Percentiles rank a stretch among this genome's conserved stretches.
Conservation (phyloP, 2,329 filamentous ascomycete species). For the Chrysoporthe puriensis region DNA sequence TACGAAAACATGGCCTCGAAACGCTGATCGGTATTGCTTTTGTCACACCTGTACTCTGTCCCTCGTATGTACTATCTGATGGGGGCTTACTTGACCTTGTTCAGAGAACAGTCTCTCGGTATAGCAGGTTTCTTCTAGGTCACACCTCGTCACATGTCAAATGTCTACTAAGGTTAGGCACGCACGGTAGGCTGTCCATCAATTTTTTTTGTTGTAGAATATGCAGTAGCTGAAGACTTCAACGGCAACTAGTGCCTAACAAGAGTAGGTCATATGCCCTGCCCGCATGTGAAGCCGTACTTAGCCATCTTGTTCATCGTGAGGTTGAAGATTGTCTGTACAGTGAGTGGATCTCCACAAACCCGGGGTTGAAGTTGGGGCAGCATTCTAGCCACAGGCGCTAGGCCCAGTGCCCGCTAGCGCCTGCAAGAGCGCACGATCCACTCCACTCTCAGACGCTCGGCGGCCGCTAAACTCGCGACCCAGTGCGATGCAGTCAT, state of each 20-base stretch:
- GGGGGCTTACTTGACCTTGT: not conserved
- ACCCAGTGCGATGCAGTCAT: not conserved
- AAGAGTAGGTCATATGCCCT: too few relatives aligned
- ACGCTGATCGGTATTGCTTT: not conserved
- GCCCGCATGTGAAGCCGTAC: not conserved
- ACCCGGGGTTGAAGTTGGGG: slow-evolving; percentile 4
- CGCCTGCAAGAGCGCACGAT: not conserved
- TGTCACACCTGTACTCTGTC: not conserved
- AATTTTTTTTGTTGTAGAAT: too few relatives aligned
- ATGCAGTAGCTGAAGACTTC: too few relatives aligned
- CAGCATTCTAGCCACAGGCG: not conserved
- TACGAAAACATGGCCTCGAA: not conserved
- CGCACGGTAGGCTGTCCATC: not conserved
- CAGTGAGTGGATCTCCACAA: not conserved
- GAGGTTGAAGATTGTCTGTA: not conserved
- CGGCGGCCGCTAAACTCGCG: not conserved
- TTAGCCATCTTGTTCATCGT: not conserved
- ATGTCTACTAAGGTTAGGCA: not conserved
- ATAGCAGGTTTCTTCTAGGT: not conserved
- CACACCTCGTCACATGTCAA: not conserved
- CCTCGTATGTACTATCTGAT: not conserved
- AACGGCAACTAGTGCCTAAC: too few relatives aligned
- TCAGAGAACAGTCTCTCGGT: not conserved
- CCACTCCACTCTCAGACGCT: not conserved
- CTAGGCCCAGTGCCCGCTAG: not conserved